Base-by-base conservation (phyloP, 2,329 filamentous ascomycete genomes). In the Diaporthe humulicola region DNA sequence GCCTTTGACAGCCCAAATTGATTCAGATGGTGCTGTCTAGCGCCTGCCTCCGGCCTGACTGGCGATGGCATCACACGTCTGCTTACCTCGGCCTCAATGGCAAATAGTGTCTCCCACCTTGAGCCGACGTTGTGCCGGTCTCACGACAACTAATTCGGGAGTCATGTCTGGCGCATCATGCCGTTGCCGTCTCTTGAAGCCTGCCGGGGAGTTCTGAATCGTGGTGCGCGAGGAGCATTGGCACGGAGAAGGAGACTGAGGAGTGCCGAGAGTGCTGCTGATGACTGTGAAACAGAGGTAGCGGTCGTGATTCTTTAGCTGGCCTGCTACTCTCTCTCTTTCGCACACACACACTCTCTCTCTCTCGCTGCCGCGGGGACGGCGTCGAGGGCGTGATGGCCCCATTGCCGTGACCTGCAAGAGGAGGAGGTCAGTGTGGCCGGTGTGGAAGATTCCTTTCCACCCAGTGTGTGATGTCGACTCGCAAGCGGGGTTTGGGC, bases 401-500 rank as follows among this genome's bases (percentile, higher is more conserved):
- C 9, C 69, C 45, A 71, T 15, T 60, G 25, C 54, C 70, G 70
- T 28, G n/a, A 7, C 25, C 40, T 45, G 58, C 58, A 64, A 10
- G 25, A 33, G 22, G 22, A 66, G 14, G 38, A 30, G 33, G 57
- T 50, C 57, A 45, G 73, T 54, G 64, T 64, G 73, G 66, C 69
- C 40, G 30, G 30, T 45, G 48, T 72, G 38, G 38, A 50, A 33
- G 40, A 67, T 52, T 69, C 48, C 64, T 54, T 69, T 40, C 48
- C 48, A 54, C 54, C 64, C 64, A 25, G n/a, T 69, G 64, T 69
- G 45, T 38, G 48, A 54, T 69, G 64, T 69, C 64, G 64, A 69
- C 64, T 69, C 64, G 45, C 33, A 54, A 69, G 64, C 64, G 64
- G 64, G 64, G 64, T 54, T 54, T 69, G 28, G 64, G 64, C 64